phyloP scores from a whole-genome alignment of 192 early-diverging fungal species.

The Neocallimastix lanati region DNA sequence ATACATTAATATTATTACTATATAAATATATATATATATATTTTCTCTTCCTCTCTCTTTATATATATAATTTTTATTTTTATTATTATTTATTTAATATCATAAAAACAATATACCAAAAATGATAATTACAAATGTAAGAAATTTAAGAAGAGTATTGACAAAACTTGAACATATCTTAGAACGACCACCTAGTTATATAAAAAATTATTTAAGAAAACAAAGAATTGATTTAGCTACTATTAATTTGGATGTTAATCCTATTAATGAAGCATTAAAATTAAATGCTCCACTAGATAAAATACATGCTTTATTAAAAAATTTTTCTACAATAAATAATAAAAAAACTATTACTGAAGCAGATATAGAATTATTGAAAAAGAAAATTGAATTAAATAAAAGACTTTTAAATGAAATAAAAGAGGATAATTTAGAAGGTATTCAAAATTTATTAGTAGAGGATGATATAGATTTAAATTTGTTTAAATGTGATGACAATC shows the following conservation, averaged over 20 bases:
- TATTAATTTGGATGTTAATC: neutral
- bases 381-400: neutral
- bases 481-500: neutral
- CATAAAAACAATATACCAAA: too few relatives aligned
- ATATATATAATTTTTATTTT: too few relatives aligned
- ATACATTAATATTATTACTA: too few relatives aligned
- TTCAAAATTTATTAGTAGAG: neutral
- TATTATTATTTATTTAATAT: too few relatives aligned
- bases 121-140: too few relatives aligned
- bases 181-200: neutral
- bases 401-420: neutral
- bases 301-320: neutral
- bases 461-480: neutral
- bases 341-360: neutral
- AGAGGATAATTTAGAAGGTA: neutral
- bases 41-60: too few relatives aligned
- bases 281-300: neutral
- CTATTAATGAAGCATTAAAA: neutral
- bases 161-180: neutral
- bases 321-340: neutral
- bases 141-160: too few relatives aligned
- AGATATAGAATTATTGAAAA: neutral
- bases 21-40: too few relatives aligned
- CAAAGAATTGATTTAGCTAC: neutral
- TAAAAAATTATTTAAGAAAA: neutral